Percentiles rank a stretch among this genome's conserved stretches.
Conservation (phyloP, 2,329 filamentous ascomycete genomes). For the Cryphonectria naterciae region DNA sequence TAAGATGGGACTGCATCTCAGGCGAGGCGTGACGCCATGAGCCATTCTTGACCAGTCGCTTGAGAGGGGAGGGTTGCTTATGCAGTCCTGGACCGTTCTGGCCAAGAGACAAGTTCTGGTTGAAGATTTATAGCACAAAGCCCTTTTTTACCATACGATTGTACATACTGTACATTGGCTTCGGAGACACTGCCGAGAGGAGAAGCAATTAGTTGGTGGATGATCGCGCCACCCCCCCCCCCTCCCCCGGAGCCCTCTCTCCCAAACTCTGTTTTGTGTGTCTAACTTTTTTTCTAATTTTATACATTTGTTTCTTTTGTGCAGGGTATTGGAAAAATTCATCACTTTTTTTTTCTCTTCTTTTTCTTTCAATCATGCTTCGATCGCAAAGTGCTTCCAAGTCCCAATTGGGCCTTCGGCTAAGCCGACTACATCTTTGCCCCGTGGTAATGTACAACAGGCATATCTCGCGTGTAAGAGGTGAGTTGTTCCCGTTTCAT, state of each 20-base stretch:
- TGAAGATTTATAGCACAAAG: not conserved
- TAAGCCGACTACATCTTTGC: not conserved
- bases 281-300: too few species aligned
- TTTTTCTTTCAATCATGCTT: too few species aligned
- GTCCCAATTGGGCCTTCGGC: not conserved
- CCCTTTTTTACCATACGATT: not conserved
- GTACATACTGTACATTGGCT: not conserved
- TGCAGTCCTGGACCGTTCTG: not conserved
- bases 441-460: slow-evolving; percentile 5
- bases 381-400: not conserved
- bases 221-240: not conserved
- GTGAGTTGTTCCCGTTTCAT: slow-evolving; percentile 11
- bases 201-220: not conserved
- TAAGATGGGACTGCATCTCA: not conserved
- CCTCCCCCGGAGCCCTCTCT: too few species aligned
- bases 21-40: not conserved
- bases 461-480: slow-evolving; percentile 1
- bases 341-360: not conserved
- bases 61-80: not conserved
- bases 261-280: not conserved
- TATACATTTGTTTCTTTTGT: not conserved
- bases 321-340: slow-evolving; percentile 1
- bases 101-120: not conserved
- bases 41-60: slow-evolving; percentile 11
- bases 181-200: not conserved